Conservation (phyloP, 495 filamentous ascomycete species). For the Melanomma pulvis-pyrius region DNA sequence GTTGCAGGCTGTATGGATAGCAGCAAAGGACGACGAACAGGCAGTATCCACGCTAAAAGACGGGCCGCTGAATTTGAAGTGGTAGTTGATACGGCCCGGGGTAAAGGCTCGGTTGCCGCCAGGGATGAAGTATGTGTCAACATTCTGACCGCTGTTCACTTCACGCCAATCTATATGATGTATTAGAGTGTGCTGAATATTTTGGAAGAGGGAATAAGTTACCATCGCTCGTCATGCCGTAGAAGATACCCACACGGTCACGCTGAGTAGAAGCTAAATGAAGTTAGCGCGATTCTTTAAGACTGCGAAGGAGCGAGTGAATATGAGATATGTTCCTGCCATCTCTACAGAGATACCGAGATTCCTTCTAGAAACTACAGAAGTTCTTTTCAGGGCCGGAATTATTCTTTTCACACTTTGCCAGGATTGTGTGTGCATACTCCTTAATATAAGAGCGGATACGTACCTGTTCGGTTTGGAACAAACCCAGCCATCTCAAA, state of each 20-base stretch:
- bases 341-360: too few species aligned
- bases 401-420: too few species aligned
- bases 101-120: conserved; percentile 42
- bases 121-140: conserved; percentile 44
- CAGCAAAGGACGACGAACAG: conserved; percentile 46
- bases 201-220: background rate
- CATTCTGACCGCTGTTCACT: conserved; percentile 38
- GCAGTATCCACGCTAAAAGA: conserved; percentile 44
- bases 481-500: conserved; percentile 48
- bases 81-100: conserved; percentile 44
- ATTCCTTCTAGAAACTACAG: too few species aligned
- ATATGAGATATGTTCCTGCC: too few species aligned
- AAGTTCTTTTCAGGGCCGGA: too few species aligned
- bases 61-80: conserved; percentile 40
- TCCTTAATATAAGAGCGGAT: too few species aligned
- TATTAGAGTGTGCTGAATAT: background rate
- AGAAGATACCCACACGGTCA: conserved; percentile 46
- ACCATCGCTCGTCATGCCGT: conserved; percentile 45
- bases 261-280: conserved; percentile 39
- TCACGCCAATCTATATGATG: conserved; percentile 37
- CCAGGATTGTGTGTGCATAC: too few species aligned
- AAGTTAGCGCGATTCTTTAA: background rate
- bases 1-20: conserved; percentile 46
- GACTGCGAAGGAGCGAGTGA: too few species aligned
- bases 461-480: conserved; percentile 30